phyloP scores from a whole-genome alignment of 108 stramenopile genomes.

The Nitzschia palea region DNA sequence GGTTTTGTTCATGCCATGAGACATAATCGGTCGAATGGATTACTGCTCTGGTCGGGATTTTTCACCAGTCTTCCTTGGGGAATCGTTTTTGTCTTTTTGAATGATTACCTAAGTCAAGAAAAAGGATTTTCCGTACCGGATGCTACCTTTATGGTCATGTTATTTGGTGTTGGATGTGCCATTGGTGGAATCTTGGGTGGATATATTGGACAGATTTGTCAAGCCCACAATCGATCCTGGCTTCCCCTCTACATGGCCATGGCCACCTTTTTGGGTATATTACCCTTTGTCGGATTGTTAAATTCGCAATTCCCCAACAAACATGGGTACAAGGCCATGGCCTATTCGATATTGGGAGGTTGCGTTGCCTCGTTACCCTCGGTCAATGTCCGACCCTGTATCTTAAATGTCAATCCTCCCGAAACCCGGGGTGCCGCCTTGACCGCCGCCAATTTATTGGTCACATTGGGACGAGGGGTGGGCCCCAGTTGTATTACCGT shows the following conservation, averaged over 20 bases:
- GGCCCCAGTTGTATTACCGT: constrained; percentile 59
- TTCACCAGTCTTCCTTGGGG: constrained; percentile 69
- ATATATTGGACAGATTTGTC: constrained; percentile 42
- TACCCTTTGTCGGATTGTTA: constrained; percentile 55
- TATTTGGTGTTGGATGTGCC: constrained; percentile 64
- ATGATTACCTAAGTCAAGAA: constrained; percentile 72
- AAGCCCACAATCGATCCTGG: constrained; percentile 34
- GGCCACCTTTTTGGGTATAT: constrained; percentile 50
- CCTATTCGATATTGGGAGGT: constrained; percentile 49
- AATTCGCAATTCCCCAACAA: constrained; percentile 48
- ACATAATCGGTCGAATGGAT: constrained; percentile 47
- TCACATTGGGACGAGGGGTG: constrained; percentile 61
- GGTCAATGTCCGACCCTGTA: constrained; percentile 71
- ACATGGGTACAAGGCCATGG: constrained; percentile 37
- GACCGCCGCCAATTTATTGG: constrained; percentile 66
- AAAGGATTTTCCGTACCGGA: constrained; percentile 59
- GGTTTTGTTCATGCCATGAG: constrained; percentile 59
- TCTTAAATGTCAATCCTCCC: constrained; percentile 77
- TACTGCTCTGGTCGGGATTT: constrained; percentile 65
- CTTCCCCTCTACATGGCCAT: constrained; percentile 63
- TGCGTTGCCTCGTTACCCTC: constrained; percentile 56
- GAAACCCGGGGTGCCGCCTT: constrained; percentile 72
- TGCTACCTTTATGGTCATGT: constrained; percentile 57
- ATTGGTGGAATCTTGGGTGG: constrained; percentile 68
- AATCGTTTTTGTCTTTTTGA: constrained; percentile 68